These are phyloP conservation scores for Achlya hypogyna DNA, from an alignment of 352 stramenopile genomes.

Conservation along the genomic window DNA sequence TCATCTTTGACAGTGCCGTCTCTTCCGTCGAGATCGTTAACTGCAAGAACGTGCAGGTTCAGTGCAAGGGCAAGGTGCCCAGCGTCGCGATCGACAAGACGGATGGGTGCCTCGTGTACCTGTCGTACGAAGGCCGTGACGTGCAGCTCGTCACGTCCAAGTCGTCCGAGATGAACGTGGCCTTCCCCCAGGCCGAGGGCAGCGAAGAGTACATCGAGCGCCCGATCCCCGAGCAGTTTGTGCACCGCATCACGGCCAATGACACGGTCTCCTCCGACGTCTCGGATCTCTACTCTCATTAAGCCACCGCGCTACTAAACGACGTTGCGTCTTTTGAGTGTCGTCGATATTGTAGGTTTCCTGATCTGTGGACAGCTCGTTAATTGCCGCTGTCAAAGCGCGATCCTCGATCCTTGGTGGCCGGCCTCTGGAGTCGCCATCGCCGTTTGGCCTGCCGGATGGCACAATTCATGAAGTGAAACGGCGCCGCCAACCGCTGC, in stretches of 20 bases:
- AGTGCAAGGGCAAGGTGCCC: slow-evolving; percentile 89
- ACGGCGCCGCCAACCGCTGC: too few species aligned
- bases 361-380: too few species aligned
- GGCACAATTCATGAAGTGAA: too few species aligned
- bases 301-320: too few species aligned
- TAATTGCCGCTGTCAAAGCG: too few species aligned
- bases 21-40: slow-evolving; percentile 97
- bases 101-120: slow-evolving; percentile 93
- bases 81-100: slow-evolving; percentile 99
- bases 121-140: slow-evolving; percentile 87
- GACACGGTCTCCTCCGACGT: slow-evolving; percentile 86
- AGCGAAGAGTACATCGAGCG: slow-evolving; percentile 91
- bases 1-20: slow-evolving; percentile 95
- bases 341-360: too few species aligned
- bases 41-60: slow-evolving; percentile 95
- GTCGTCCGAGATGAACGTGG: slow-evolving; percentile 95
- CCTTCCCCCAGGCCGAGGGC: slow-evolving; percentile 76
- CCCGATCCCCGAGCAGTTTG: slow-evolving; percentile 96
- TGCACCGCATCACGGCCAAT: slow-evolving; percentile 86
- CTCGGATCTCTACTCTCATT: slow-evolving; percentile 92
- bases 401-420: not conserved
- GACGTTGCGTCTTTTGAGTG: too few species aligned
- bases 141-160: slow-evolving; percentile 94
- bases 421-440: not conserved
- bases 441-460: too few species aligned